Evolutionary conservation across 768 basidiomycete genomes (phyloP).

Genomic region (Termitomyces sp.): DNA sequence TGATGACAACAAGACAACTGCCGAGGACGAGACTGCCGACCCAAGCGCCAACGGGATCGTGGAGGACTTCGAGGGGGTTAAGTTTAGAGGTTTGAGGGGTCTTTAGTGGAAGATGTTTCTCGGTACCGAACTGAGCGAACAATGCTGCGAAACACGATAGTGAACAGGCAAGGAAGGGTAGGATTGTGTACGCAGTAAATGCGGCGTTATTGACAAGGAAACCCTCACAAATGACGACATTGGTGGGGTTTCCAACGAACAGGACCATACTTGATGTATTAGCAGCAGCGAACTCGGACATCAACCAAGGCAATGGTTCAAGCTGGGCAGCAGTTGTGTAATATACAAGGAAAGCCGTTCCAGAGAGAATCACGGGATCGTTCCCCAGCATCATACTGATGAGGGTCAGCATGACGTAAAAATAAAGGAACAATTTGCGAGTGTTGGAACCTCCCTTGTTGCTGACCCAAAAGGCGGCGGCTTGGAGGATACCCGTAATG

Average conservation of each 20-base stretch:
- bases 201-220: constrained; percentile 74
- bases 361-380: constrained; percentile 90
- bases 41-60: constrained; percentile 70
- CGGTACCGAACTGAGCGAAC: constrained; percentile 50
- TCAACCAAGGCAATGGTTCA: constrained; percentile 61
- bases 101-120: constrained; percentile 46
- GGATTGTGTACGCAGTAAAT: constrained; percentile 79
- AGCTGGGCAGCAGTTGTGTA: constrained; percentile 67
- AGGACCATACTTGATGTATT: constrained; percentile 74
- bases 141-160: constrained; percentile 57
- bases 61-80: constrained; percentile 55
- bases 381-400: constrained; percentile 83
- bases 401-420: constrained; percentile 79
- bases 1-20: constrained; percentile 64
- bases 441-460: constrained; percentile 77
- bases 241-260: constrained; percentile 92
- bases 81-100: constrained; percentile 31
- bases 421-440: constrained; percentile 66
- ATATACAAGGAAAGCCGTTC: constrained; percentile 88
- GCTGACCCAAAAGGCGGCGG: constrained; percentile 87
- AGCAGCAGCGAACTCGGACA: constrained; percentile 73
- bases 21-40: constrained; percentile 69
- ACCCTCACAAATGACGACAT: constrained; percentile 88
- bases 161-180: constrained; percentile 71
- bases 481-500: constrained; percentile 80